A percentile compares a stretch with the other conserved stretches of the same genome.
Conservation (phyloP, 352 stramenopile species). For the Phytophthora brassicae region DNA sequence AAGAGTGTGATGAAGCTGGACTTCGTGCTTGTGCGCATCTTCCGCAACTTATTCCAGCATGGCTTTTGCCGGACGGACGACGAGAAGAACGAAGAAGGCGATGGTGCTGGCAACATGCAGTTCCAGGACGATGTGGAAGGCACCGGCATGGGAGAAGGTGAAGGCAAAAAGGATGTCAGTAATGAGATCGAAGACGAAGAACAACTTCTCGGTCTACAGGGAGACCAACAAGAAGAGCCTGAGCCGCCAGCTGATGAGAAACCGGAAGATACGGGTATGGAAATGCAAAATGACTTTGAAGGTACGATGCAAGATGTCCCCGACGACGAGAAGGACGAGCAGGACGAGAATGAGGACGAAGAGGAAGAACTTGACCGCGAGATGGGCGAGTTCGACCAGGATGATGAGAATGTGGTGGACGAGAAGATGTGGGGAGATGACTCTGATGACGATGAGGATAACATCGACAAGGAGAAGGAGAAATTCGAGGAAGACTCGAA, state of each 20-base stretch:
- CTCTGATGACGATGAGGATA: slow-evolving; percentile 91
- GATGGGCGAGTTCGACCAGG: slow-evolving; percentile 97
- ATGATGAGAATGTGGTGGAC: slow-evolving; percentile 98
- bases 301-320: slow-evolving; percentile 98
- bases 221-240: slow-evolving; percentile 85
- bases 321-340: slow-evolving; percentile 90
- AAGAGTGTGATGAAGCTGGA: slow-evolving; percentile 94
- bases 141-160: slow-evolving; percentile 99
- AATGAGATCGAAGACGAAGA: slow-evolving; percentile 99
- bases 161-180: slow-evolving; percentile 99
- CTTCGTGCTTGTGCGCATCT: slow-evolving; percentile 96
- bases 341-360: slow-evolving; percentile 85
- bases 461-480: slow-evolving; percentile 96
- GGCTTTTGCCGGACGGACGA: slow-evolving; percentile 93
- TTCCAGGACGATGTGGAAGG: slow-evolving; percentile 99
- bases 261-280: slow-evolving; percentile 95
- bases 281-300: slow-evolving; percentile 99
- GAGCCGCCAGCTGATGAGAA: slow-evolving; percentile 88
- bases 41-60: slow-evolving; percentile 95
- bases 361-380: slow-evolving; percentile 98
- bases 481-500: slow-evolving; percentile 92
- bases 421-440: slow-evolving; percentile 98
- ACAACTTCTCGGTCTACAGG: slow-evolving; percentile 98
- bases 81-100: slow-evolving; percentile 88
- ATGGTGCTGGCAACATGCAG: slow-evolving; percentile 89